phyloP scores from a whole-genome alignment of 2,329 filamentous ascomycete genomes.

The Aspergillus amoenus region DNA sequence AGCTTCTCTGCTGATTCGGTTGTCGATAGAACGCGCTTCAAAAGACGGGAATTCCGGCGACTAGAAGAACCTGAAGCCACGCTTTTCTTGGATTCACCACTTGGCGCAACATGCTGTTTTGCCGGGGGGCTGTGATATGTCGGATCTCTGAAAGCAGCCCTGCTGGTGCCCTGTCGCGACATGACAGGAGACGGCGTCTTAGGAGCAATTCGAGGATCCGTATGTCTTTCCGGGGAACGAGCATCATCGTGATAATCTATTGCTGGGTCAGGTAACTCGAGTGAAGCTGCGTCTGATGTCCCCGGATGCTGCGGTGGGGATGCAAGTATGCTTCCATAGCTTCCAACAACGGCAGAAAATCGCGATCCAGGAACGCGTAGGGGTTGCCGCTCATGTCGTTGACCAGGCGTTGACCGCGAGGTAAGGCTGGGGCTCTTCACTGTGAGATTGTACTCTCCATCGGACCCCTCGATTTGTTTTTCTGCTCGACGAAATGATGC shows the following conservation, averaged over 20 bases:
- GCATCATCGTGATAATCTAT: slow-evolving; percentile 45
- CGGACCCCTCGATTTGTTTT: slow-evolving; percentile 20
- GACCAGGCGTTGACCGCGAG: slow-evolving; percentile 37
- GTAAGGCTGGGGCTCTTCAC: slow-evolving; percentile 23
- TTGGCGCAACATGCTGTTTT: slow-evolving; percentile 4
- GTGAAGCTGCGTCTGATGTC: slow-evolving; percentile 46
- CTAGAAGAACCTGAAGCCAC: slow-evolving; percentile 27
- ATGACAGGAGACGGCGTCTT: slow-evolving; percentile 28
- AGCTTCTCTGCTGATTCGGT: slow-evolving; percentile 43
- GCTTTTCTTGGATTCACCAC: slow-evolving; percentile 20
- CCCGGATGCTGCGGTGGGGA: slow-evolving; percentile 46
- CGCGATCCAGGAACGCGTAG: slow-evolving; percentile 34
- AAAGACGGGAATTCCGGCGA: slow-evolving; percentile 26
- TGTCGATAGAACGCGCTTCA: slow-evolving; percentile 42
- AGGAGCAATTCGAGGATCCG: slow-evolving; percentile 16
- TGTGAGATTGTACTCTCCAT: slow-evolving; percentile 13
- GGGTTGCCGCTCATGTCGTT: slow-evolving; percentile 39
- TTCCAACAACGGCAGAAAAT: slow-evolving; percentile 42
- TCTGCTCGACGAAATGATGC: slow-evolving; percentile 21
- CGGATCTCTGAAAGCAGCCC: slow-evolving; percentile 4
- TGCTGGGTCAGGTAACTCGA: slow-evolving; percentile 64
- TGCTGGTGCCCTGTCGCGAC: slow-evolving; percentile 18
- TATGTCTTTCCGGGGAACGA: slow-evolving; percentile 16
- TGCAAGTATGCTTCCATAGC: slow-evolving; percentile 65
- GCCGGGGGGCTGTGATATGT: slow-evolving; percentile 10